A percentile compares a stretch with the other conserved stretches of the same genome.
phyloP scores from a whole-genome alignment of 1,139 yeast species.

The Candida pseudoviswanathii region DNA sequence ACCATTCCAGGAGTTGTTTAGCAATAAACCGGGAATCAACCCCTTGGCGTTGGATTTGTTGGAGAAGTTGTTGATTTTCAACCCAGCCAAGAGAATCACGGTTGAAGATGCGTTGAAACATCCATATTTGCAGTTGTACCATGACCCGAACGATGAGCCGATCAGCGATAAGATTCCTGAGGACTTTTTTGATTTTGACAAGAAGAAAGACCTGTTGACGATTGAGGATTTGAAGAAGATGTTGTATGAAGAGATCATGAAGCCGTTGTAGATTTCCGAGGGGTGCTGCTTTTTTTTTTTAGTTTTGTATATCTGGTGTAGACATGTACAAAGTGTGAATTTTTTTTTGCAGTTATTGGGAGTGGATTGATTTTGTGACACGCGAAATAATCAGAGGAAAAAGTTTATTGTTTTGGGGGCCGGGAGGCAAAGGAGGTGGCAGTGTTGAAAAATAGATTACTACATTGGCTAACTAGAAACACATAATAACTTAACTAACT shows the following conservation, averaged over 20 bases:
- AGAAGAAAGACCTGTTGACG: slow-evolving; percentile 51
- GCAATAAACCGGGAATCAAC: slow-evolving; percentile 39
- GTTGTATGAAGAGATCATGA: slow-evolving; percentile 59
- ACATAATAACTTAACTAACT: background rate
- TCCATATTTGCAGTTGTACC: slow-evolving; percentile 65
- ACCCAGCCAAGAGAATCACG: slow-evolving; percentile 64
- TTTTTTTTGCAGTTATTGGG: background rate
- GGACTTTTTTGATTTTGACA: slow-evolving; percentile 66
- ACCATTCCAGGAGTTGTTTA: slow-evolving; percentile 46
- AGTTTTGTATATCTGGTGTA: background rate
- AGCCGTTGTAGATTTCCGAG: slow-evolving; percentile 24
- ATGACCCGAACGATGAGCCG: slow-evolving; percentile 76
- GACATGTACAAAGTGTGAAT: too few species aligned
- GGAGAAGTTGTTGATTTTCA: slow-evolving; percentile 59
- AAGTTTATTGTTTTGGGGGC: too few species aligned
- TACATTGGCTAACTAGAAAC: background rate
- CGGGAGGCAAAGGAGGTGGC: slow-evolving; percentile 5
- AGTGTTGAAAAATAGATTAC: background rate
- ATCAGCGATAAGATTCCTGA: slow-evolving; percentile 56
- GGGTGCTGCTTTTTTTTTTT: background rate
- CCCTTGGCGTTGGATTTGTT: slow-evolving; percentile 66
- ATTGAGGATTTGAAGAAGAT: slow-evolving; percentile 51
- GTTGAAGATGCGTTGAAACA: slow-evolving; percentile 68
- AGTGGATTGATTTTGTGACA: background rate
- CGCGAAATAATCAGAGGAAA: background rate